Evolutionary conservation across 805 yeast genomes (phyloP).

Genomic region (Sungouiella blattae): DNA sequence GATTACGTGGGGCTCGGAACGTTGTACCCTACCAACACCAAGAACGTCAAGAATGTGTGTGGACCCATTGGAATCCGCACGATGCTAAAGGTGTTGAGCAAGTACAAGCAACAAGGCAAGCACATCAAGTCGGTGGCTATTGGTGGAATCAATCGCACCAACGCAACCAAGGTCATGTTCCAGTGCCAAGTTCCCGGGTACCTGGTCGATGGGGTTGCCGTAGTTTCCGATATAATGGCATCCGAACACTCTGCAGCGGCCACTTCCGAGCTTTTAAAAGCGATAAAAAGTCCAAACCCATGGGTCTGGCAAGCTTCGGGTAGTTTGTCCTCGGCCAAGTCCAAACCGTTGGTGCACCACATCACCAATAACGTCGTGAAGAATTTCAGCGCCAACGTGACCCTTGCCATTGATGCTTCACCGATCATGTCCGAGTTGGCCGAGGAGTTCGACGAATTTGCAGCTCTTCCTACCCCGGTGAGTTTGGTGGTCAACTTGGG

Average conservation of each 20-base stretch:
- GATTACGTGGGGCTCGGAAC: constrained; percentile 89
- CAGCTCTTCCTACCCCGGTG: constrained; percentile 45
- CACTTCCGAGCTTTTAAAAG: constrained; percentile 35
- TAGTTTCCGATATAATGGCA: constrained; percentile 84
- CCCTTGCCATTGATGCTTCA: constrained; percentile 78
- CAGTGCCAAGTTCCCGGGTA: constrained; percentile 45
- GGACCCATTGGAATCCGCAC: constrained; percentile 67
- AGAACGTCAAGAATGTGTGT: constrained; percentile 39
- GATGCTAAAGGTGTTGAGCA: constrained; percentile 44
- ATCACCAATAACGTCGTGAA: constrained; percentile 88
- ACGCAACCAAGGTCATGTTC: constrained; percentile 55
- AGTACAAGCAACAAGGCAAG: constrained; percentile 23
- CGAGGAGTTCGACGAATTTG: constrained; percentile 66
- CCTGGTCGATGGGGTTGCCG: constrained; percentile 76
- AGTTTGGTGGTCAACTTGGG: constrained; percentile 74
- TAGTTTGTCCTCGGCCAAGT: neutral
- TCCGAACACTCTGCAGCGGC: constrained; percentile 49
- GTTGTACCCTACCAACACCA: constrained; percentile 70
- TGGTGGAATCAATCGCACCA: constrained; percentile 70
- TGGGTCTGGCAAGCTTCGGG: constrained; percentile 1
- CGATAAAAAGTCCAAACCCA: constrained; percentile 23
- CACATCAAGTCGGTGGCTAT: constrained; percentile 64
- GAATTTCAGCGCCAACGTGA: constrained; percentile 82
- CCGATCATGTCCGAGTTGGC: constrained; percentile 83
- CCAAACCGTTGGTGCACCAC: constrained; percentile 73